Evolutionary conservation across 2,329 filamentous ascomycete genomes (phyloP).

Genomic region (Mycocentrospora acerina): DNA sequence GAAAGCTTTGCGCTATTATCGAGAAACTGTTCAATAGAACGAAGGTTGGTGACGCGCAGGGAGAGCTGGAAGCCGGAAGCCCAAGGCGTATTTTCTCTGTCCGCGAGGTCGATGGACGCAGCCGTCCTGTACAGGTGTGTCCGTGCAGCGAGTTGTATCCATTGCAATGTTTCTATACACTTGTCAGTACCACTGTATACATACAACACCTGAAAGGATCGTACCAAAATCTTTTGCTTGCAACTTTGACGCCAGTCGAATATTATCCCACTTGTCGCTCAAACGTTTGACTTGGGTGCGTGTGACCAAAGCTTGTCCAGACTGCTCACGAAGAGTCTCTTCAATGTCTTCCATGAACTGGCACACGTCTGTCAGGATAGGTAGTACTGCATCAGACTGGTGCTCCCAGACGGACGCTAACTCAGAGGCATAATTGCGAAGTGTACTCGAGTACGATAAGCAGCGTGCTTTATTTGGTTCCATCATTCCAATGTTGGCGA

Average conservation of each 20-base stretch:
- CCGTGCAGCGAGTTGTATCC: conserved; percentile 34
- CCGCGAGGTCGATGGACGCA: conserved; percentile 28
- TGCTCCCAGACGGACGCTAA: conserved; percentile 33
- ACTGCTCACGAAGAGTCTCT: conserved; percentile 32
- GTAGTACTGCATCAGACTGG: conserved; percentile 32
- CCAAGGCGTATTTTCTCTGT: conserved; percentile 34
- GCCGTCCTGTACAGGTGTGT: conserved; percentile 31
- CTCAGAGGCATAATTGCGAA: conserved; percentile 36
- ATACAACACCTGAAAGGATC: conserved; percentile 1
- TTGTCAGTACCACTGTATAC: conserved; percentile 10
- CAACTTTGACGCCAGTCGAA: conserved; percentile 29
- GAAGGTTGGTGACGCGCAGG: conserved; percentile 33
- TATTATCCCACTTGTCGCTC: conserved; percentile 36
- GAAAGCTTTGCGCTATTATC: conserved; percentile 33
- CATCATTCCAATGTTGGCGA: conserved; percentile 28
- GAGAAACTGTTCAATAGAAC: conserved; percentile 36
- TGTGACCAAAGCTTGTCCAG: conserved; percentile 31
- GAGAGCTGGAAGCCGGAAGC: conserved; percentile 39
- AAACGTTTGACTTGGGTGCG: conserved; percentile 37
- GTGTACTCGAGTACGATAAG: conserved; percentile 28
- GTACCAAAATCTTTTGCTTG: conserved; percentile 35
- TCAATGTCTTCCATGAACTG: conserved; percentile 40
- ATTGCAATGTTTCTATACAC: conserved; percentile 31
- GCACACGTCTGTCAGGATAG: conserved; percentile 33
- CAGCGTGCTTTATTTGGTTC: conserved; percentile 25